phyloP scores from a whole-genome alignment of 73 alveolate species.

The Uronychia setigera region DNA sequence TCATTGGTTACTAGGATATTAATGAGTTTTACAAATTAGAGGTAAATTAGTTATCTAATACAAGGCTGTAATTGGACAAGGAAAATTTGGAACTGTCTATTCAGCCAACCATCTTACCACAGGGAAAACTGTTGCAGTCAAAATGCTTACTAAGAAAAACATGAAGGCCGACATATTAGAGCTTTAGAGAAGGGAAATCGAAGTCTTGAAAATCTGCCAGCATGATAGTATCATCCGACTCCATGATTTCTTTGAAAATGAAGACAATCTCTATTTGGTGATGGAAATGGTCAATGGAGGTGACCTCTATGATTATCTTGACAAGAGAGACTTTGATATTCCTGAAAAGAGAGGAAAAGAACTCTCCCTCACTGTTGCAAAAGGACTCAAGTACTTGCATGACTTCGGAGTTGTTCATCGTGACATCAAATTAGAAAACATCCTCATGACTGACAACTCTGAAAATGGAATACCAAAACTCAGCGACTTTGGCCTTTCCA shows the following conservation, averaged over 20 bases:
- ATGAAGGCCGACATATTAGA: conserved; percentile 34
- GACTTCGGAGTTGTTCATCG: conserved; percentile 63
- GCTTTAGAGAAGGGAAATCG: conserved; percentile 66
- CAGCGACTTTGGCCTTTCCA: conserved; percentile 64
- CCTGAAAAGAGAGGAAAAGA: conserved; percentile 59
- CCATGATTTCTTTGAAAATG: conserved; percentile 66
- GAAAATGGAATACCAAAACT: conserved; percentile 59
- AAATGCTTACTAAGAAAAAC: conserved; percentile 12
- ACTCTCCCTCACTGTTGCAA: conserved; percentile 44
- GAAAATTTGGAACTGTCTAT: conserved; percentile 48
- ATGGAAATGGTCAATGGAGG: conserved; percentile 77
- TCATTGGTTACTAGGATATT: conserved; percentile 2
- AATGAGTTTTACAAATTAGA: conserved; percentile 13
- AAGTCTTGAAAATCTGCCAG: conserved; percentile 68
- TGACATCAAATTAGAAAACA: conserved; percentile 65
- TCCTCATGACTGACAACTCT: conserved; percentile 64
- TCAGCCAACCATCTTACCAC: conserved; percentile 22
- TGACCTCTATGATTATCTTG: conserved; percentile 62
- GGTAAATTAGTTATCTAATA: not conserved
- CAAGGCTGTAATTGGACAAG: conserved; percentile 30
- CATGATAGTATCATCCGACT: conserved; percentile 65
- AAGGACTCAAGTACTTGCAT: conserved; percentile 50
- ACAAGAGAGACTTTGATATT: conserved; percentile 50
- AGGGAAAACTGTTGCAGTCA: conserved; percentile 15
- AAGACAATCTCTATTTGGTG: conserved; percentile 55